Percentiles rank a stretch among this genome's conserved stretches.
Conservation (phyloP, 2,329 filamentous ascomycete species). For the Colletotrichum cordylinicola region DNA sequence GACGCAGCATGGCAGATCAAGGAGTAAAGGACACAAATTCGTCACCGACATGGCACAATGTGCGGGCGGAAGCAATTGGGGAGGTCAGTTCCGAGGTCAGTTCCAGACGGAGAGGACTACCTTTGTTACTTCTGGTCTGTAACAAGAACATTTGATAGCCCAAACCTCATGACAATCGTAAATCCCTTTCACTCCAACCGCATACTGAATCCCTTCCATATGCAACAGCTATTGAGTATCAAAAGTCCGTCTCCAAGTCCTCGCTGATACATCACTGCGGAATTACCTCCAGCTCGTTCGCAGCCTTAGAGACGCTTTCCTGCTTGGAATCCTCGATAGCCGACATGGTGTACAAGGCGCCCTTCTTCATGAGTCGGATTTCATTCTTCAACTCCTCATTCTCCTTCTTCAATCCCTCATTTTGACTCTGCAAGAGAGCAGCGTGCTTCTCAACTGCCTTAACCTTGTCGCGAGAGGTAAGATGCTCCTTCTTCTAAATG, state of each 20-base stretch:
- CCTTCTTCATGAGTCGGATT: background rate
- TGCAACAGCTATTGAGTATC: background rate
- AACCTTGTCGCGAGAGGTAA: background rate
- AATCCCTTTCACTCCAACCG: background rate
- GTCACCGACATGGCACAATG: background rate
- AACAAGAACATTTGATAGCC: background rate
- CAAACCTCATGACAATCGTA: background rate
- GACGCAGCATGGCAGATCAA: fast-evolving
- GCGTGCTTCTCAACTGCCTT: background rate
- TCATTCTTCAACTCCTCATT: background rate
- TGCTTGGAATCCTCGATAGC: background rate
- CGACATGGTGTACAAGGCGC: background rate
- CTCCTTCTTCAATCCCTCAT: background rate
- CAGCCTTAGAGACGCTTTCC: background rate
- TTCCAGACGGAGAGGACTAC: background rate
- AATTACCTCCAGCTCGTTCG: background rate
- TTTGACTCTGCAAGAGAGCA: background rate
- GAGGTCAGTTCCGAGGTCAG: background rate
- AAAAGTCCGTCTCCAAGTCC: background rate
- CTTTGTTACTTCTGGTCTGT: background rate
- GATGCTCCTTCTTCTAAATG: background rate
- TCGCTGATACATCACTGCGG: background rate
- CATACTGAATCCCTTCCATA: no score
- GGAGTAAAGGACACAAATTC: no score
- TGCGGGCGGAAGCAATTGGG: background rate